These are phyloP conservation scores for Trifolium pratense DNA, from an alignment of 306 rosid species.

Conservation along the genomic window DNA sequence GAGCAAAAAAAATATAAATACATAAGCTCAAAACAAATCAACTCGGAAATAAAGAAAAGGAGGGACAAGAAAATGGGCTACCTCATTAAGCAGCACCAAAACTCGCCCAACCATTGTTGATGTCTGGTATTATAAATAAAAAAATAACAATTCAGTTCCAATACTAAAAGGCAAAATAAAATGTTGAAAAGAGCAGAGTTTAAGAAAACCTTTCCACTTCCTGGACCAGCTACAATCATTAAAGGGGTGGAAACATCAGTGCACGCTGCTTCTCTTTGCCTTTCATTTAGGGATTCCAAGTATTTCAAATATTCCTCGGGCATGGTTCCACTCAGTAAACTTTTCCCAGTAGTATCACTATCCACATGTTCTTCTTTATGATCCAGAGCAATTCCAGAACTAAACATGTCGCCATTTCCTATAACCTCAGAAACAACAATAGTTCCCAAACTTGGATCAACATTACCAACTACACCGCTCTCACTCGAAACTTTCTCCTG, in stretches of 20 bases:
- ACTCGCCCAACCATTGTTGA: slow-evolving; percentile 98
- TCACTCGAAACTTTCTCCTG: slow-evolving; percentile 26
- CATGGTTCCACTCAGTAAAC: slow-evolving; percentile 53
- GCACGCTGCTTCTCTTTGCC: slow-evolving; percentile 92
- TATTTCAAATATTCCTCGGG: slow-evolving; percentile 75
- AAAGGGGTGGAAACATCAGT: slow-evolving; percentile 74
- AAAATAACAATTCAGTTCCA: slow-evolving; percentile 42
- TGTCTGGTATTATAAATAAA: slow-evolving; percentile 62
- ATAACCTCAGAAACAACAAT: slow-evolving; percentile 28
- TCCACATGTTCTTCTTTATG: slow-evolving; percentile 38
- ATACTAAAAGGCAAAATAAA: slow-evolving; percentile 18
- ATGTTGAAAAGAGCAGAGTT: slow-evolving; percentile 6
- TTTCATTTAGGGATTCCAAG: slow-evolving; percentile 69
- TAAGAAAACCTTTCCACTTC: slow-evolving; percentile 87
- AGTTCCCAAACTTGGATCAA: slow-evolving; percentile 25
- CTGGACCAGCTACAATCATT: slow-evolving; percentile 94
- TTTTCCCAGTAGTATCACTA: slow-evolving; percentile 12
- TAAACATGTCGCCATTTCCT: slow-evolving; percentile 42
- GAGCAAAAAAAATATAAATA: slow-evolving; percentile 27
- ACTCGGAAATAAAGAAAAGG: slow-evolving; percentile 15
- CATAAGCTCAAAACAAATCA: slow-evolving; percentile 6
- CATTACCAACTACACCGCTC: slow-evolving; percentile 34
- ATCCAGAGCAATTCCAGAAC: slow-evolving; percentile 40
- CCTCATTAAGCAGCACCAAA: slow-evolving; percentile 89
- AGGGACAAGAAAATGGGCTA: slow-evolving; percentile 36